Conservation (phyloP, 331 rosid genomes). For the Rhamnella rubrinervis region DNA sequence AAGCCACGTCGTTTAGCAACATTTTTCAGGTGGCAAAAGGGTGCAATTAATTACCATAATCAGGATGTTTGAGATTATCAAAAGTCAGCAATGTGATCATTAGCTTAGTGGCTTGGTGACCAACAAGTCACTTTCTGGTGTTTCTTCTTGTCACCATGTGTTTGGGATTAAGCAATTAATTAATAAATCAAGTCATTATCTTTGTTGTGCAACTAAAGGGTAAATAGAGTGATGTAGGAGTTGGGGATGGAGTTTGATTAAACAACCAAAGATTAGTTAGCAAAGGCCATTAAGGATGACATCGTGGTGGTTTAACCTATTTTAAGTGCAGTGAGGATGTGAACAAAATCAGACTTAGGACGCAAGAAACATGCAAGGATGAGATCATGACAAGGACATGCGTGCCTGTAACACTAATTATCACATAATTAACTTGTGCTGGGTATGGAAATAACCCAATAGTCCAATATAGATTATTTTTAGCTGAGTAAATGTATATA, state of each 20-base stretch:
- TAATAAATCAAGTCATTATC: constrained; percentile 3
- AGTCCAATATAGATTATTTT: too few relatives aligned
- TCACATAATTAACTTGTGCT: too few relatives aligned
- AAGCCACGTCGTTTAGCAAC: too few relatives aligned
- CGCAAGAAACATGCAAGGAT: too few relatives aligned
- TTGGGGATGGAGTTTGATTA: constrained; percentile 14
- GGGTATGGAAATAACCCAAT: too few relatives aligned
- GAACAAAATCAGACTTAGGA: too few relatives aligned
- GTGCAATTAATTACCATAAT: not conserved
- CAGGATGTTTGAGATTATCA: not conserved
- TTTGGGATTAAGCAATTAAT: not conserved
- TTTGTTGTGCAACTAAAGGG: constrained; percentile 5
- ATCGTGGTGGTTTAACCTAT: constrained; percentile 4
- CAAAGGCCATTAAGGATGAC: constrained; percentile 13
- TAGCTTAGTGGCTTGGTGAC: not conserved
- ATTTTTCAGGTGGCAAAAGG: too few relatives aligned
- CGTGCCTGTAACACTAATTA: too few relatives aligned
- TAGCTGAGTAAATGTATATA: too few relatives aligned
- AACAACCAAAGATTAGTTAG: constrained; percentile 33
- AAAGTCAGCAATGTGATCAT: not conserved
- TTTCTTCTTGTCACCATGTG: constrained; percentile 14
- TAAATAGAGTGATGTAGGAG: constrained; percentile 15
- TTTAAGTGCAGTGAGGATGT: not conserved
- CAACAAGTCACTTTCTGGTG: not conserved
- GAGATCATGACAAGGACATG: too few relatives aligned